Percentiles rank a stretch among this genome's conserved stretches.
phyloP scores from a whole-genome alignment of 768 basidiomycete genomes.

The Cystobasidiopsis lactophilus region DNA sequence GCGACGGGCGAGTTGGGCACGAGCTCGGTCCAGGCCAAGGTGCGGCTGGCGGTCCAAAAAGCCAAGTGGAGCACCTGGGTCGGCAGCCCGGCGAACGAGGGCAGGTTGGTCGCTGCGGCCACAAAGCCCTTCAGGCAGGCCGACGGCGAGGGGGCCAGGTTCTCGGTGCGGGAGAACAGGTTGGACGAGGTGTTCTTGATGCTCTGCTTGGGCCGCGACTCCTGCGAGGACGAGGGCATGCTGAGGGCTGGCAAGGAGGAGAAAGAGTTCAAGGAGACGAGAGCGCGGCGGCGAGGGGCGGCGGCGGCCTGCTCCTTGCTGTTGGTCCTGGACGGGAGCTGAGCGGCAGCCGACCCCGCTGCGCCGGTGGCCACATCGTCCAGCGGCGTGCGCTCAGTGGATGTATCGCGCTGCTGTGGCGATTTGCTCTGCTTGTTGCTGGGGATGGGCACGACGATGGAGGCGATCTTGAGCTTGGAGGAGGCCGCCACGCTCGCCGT shows the following conservation, averaged over 20 bases:
- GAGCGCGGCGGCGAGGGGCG: neutral
- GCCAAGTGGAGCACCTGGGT: neutral
- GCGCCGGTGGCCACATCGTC: too few species aligned
- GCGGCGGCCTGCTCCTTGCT: neutral
- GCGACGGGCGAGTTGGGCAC: neutral
- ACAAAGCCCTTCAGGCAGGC: neutral
- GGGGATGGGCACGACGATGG: too few species aligned
- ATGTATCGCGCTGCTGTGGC: too few species aligned
- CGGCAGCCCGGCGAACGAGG: neutral
- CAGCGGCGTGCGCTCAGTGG: too few species aligned
- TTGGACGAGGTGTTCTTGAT: neutral
- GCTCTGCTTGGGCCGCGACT: neutral
- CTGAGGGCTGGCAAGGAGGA: too few species aligned
- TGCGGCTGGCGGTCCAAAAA: neutral
- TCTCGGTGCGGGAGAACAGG: neutral
- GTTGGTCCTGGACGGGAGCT: too few species aligned
- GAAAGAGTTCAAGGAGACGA: slow-evolving; percentile 1
- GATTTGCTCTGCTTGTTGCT: too few species aligned
- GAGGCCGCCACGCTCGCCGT: too few species aligned
- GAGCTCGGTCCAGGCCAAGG: neutral
- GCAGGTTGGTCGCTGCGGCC: neutral
- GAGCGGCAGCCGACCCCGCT: too few species aligned
- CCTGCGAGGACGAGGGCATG: neutral
- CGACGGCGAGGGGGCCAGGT: neutral
- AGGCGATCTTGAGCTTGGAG: too few species aligned